phyloP scores from a whole-genome alignment of 208 protist species.

The Trypanosoma avium region DNA sequence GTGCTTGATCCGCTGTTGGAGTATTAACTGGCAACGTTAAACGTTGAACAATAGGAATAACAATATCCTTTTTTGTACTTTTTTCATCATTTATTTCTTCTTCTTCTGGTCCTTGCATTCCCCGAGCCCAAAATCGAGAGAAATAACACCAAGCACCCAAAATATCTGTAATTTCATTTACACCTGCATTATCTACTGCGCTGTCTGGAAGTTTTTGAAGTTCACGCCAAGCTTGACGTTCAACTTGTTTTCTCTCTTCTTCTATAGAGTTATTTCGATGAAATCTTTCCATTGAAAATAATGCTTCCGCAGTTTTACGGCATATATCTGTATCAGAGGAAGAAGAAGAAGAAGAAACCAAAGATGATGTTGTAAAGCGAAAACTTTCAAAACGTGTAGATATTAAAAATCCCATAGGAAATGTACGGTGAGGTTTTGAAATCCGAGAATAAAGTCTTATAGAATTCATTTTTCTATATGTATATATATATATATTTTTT shows the following conservation, averaged over 20 bases:
- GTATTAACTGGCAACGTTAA: background rate
- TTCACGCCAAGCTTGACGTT: conserved; percentile 52
- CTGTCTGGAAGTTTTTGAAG: conserved; percentile 42
- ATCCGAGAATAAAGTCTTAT: no score
- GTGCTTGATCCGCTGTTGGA: conserved; percentile 20
- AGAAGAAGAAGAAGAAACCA: no score
- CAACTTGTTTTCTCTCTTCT: conserved; percentile 17
- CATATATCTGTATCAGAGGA: background rate
- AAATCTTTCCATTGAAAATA: conserved; percentile 29
- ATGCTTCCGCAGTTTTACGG: conserved; percentile 5
- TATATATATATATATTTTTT: no score
- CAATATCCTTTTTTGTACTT: background rate
- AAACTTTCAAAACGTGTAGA: background rate
- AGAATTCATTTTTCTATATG: no score
- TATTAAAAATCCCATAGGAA: no score
- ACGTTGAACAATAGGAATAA: conserved; percentile 32
- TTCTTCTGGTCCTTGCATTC: conserved; percentile 51
- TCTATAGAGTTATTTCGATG: conserved; percentile 10
- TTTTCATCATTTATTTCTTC: background rate
- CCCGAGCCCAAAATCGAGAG: conserved; percentile 48
- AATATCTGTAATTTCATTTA: conserved; percentile 49
- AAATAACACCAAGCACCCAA: conserved; percentile 68
- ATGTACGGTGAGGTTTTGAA: no score
- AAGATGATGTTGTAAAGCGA: background rate
- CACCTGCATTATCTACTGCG: conserved; percentile 33